Evolutionary conservation across 2,329 filamentous ascomycete species (phyloP), one percentile per base, ranked within the genome.

Genomic region (Colletotrichum viniferum): DNA sequence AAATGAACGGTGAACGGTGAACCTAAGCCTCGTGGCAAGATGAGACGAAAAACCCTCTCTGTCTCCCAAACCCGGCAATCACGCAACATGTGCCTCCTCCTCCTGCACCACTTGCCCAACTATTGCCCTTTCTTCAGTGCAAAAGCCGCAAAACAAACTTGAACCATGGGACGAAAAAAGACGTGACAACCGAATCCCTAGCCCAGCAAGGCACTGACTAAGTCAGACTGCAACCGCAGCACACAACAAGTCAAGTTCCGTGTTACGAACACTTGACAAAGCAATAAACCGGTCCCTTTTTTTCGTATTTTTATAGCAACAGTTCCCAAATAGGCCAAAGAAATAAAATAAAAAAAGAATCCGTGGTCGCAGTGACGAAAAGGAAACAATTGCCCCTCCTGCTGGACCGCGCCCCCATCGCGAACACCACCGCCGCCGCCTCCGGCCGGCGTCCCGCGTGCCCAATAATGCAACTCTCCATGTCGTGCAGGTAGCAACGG

Each of bases 11-110:
- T 36, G 34, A 48, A 48, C 38, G 36, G 36, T 38, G 36, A 38
- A 38, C 38, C 18, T 48, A 48, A n/a, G n/a, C 68, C 68, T 72
- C 68, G 55, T 72, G 68, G 72, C 61, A 67, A 71, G 38, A 67
- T 74, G 62, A 61, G 62, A 66, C 56, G 62, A 26, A 21, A 30
- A 26, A 56, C 8, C n/a, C 12, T 21, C 43, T 21, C 43, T 52
- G 28, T 56, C 52, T 56, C 12, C 21, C 12, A 26, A 3, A 9
- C 52, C 52, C 38, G 38, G 38, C 38, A 48, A 48, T 48, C 38
- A 48, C 38, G 38, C 38, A 48, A 48, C 38, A 48, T 48, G 38
- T 43, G 38, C 18, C 18, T 43, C 38, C 18, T 43, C 38, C 38
- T 43, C 38, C 38, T 43, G 36, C 36, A 43, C 16, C 16, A 18